Evolutionary conservation across 352 stramenopile genomes (phyloP).

Genomic region (Bremia lactucae): DNA sequence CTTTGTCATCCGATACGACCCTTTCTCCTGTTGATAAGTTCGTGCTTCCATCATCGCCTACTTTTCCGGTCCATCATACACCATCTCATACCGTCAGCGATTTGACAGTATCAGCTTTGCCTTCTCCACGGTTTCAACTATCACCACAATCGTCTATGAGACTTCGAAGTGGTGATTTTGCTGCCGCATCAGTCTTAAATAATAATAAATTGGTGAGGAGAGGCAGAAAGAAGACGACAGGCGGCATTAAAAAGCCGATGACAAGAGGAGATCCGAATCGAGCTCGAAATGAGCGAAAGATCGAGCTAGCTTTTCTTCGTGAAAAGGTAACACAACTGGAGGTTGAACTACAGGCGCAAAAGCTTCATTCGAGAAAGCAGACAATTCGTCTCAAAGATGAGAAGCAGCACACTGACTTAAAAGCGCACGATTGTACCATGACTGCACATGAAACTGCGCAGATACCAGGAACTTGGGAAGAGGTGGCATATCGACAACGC

Average conservation of each 20-base stretch:
- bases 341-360: constrained; percentile 21
- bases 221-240: constrained; percentile 24
- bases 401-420: background rate
- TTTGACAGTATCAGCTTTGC: too few species aligned
- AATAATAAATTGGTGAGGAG: constrained; percentile 3
- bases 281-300: constrained; percentile 16
- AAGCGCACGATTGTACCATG: background rate
- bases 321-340: constrained; percentile 28
- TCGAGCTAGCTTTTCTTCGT: constrained; percentile 31
- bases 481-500: constrained; percentile 6
- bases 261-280: constrained; percentile 22
- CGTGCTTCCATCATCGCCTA: constrained; percentile 18
- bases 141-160: constrained; percentile 2
- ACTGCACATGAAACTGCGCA: constrained; percentile 14
- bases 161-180: constrained; percentile 9
- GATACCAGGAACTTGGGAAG: constrained; percentile 10
- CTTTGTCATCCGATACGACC: background rate
- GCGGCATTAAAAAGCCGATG: constrained; percentile 26
- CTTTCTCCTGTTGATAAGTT: constrained; percentile 11
- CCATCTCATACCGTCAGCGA: too few species aligned
- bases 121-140: too few species aligned
- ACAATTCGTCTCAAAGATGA: background rate
- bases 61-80: too few species aligned
- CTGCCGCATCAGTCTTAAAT: background rate
- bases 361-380: constrained; percentile 8